These are phyloP conservation scores for Fusarium heterosporum DNA, from an alignment of 2,329 filamentous ascomycete species.

Conservation along the genomic window DNA sequence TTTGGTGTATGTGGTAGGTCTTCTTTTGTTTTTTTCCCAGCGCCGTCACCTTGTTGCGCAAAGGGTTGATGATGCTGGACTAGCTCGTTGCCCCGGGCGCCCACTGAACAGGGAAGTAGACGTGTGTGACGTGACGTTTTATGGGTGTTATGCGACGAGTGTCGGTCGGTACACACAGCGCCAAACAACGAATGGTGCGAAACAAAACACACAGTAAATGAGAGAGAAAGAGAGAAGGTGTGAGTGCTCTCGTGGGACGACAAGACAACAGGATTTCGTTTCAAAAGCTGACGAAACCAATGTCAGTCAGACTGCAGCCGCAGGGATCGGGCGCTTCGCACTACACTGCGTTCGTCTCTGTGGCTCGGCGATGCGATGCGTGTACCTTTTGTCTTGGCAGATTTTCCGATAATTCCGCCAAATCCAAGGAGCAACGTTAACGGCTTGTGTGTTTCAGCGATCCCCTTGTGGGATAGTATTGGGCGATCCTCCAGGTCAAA, in stretches of 20 bases:
- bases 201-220: slow-evolving; percentile 19
- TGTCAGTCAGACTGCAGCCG: slow-evolving; percentile 28
- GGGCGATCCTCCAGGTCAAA: slow-evolving; percentile 25
- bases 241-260: slow-evolving; percentile 22
- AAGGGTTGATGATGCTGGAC: slow-evolving; percentile 13
- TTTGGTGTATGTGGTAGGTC: slow-evolving; percentile 25
- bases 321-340: slow-evolving; percentile 29
- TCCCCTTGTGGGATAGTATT: slow-evolving; percentile 18
- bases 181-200: slow-evolving; percentile 10
- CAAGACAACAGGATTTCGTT: slow-evolving; percentile 33
- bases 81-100: slow-evolving; percentile 44
- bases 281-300: slow-evolving; percentile 44
- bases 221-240: slow-evolving; percentile 1
- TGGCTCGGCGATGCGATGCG: slow-evolving; percentile 31
- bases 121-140: slow-evolving; percentile 23
- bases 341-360: slow-evolving; percentile 23
- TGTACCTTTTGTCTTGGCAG: slow-evolving; percentile 26
- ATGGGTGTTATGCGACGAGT: slow-evolving; percentile 18
- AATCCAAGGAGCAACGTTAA: slow-evolving; percentile 21
- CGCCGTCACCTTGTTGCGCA: slow-evolving; percentile 21
- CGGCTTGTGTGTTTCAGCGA: slow-evolving; percentile 34
- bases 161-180: background rate
- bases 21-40: background rate
- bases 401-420: slow-evolving; percentile 14
- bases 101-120: slow-evolving; percentile 7